phyloP scores from a whole-genome alignment of 345 rosid genomes.

The Ailanthus altissimus region DNA sequence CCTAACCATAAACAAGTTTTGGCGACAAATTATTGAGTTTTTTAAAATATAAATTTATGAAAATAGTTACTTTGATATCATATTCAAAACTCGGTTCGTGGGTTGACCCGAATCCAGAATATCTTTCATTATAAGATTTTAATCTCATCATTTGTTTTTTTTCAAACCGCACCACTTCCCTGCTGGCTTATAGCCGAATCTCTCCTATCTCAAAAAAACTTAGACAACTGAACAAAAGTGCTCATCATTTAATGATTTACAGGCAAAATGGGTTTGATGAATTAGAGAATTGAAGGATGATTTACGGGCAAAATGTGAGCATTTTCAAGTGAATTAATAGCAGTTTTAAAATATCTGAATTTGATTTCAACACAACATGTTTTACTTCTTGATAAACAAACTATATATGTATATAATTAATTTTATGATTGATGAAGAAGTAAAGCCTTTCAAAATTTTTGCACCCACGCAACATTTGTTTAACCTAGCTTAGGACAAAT shows the following conservation, averaged over 20 bases:
- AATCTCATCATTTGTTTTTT: slow-evolving; percentile 46
- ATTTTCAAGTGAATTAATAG: slow-evolving; percentile 26
- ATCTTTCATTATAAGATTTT: slow-evolving; percentile 59
- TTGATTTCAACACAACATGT: too few species aligned
- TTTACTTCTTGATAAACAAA: too few species aligned
- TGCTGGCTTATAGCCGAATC: slow-evolving; percentile 41
- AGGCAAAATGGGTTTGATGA: slow-evolving; percentile 40
- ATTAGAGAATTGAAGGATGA: slow-evolving; percentile 26
- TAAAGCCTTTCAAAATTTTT: too few species aligned
- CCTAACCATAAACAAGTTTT: too few species aligned
- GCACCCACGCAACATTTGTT: too few species aligned
- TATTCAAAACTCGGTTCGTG: background rate
- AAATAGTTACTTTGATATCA: slow-evolving; percentile 4
- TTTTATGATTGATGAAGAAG: too few species aligned
- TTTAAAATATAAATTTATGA: background rate
- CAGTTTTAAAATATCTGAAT: slow-evolving; percentile 32
- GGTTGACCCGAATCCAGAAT: slow-evolving; percentile 41
- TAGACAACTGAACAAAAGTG: slow-evolving; percentile 47
- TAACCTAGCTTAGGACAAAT: too few species aligned
- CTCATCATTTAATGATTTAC: slow-evolving; percentile 62
- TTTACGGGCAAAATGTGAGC: background rate
- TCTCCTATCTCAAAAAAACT: slow-evolving; percentile 52
- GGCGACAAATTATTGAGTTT: too few species aligned
- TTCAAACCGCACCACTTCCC: slow-evolving; percentile 53
- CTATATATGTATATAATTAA: too few species aligned